These are phyloP conservation scores for Debaryomycetaceae sp. DNA, from an alignment of 1,139 yeast genomes.

Conservation along the genomic window DNA sequence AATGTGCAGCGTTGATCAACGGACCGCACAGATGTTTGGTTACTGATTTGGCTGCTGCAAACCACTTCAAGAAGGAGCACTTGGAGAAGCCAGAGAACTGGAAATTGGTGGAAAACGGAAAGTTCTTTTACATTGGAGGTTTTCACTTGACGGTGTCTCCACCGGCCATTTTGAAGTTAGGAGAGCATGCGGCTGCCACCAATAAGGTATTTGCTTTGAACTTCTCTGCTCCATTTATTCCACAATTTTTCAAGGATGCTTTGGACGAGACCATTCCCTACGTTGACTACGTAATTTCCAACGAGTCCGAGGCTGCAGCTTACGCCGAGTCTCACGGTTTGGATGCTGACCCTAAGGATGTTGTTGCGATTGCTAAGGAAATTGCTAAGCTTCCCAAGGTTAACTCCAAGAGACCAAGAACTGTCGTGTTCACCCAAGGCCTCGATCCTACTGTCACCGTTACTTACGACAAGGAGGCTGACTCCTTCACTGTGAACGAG, in stretches of 20 bases:
- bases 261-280: constrained; percentile 78
- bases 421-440: constrained; percentile 91
- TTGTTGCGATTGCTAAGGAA: constrained; percentile 74
- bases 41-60: constrained; percentile 97
- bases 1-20: constrained; percentile 93
- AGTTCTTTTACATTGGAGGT: constrained; percentile 90
- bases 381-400: constrained; percentile 79
- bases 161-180: constrained; percentile 84
- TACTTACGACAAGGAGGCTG: constrained; percentile 46
- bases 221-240: constrained; percentile 94
- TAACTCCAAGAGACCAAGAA: constrained; percentile 69
- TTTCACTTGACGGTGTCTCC: constrained; percentile 98
- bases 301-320: constrained; percentile 96
- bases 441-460: constrained; percentile 83
- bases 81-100: constrained; percentile 88
- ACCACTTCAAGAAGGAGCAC: constrained; percentile 89
- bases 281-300: constrained; percentile 90
- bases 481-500: constrained; percentile 45
- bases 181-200: constrained; percentile 83
- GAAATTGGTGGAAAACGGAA: constrained; percentile 77
- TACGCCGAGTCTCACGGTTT: constrained; percentile 83
- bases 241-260: constrained; percentile 92
- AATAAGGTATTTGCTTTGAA: constrained; percentile 84
- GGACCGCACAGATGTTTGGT: constrained; percentile 89
- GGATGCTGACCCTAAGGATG: constrained; percentile 51